A percentile compares a stretch with the other conserved stretches of the same genome.
These are phyloP conservation scores for Dactylella cylindrospora DNA, from an alignment of 2,329 filamentous ascomycete genomes.

Conservation along the genomic window DNA sequence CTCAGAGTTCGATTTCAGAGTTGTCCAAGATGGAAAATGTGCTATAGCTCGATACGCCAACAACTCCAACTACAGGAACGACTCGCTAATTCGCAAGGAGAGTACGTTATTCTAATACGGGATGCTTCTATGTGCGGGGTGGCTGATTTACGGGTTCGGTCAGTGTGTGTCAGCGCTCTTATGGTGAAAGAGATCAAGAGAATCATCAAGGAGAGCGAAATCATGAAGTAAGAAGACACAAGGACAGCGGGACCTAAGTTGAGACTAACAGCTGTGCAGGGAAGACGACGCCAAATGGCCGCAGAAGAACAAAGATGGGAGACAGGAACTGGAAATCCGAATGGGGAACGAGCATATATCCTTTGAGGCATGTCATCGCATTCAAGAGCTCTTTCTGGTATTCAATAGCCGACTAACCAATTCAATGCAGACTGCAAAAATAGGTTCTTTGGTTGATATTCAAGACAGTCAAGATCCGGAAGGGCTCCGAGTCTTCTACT, in stretches of 20 bases:
- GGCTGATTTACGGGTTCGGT: slow-evolving; percentile 6
- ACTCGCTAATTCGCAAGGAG: slow-evolving; percentile 98
- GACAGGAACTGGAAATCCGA: slow-evolving; percentile 93
- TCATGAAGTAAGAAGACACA: slow-evolving; percentile 77
- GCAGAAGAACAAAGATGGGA: slow-evolving; percentile 97
- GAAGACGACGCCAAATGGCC: slow-evolving; percentile 99
- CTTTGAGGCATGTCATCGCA: slow-evolving; percentile 72
- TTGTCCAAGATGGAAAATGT: slow-evolving; percentile 86
- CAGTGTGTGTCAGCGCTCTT: slow-evolving; percentile 93
- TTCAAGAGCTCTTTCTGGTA: not conserved
- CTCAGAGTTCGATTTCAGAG: slow-evolving; percentile 92
- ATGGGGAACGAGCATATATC: slow-evolving; percentile 94
- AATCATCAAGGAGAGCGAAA: slow-evolving; percentile 95
- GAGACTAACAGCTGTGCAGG: slow-evolving; percentile 56
- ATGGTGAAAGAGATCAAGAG: slow-evolving; percentile 93
- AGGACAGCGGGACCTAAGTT: no score
- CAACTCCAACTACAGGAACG: slow-evolving; percentile 99
- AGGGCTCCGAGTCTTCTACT: slow-evolving; percentile 95
- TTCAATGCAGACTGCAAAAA: slow-evolving; percentile 79
- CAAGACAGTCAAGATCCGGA: slow-evolving; percentile 95
- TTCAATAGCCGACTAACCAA: slow-evolving; percentile 43
- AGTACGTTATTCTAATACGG: slow-evolving; percentile 63
- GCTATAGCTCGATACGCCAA: slow-evolving; percentile 96
- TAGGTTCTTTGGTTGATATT: slow-evolving; percentile 93
- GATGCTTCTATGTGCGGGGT: not conserved